phyloP scores from a whole-genome alignment of 345 rosid species.

The Melastoma malabathricum region DNA sequence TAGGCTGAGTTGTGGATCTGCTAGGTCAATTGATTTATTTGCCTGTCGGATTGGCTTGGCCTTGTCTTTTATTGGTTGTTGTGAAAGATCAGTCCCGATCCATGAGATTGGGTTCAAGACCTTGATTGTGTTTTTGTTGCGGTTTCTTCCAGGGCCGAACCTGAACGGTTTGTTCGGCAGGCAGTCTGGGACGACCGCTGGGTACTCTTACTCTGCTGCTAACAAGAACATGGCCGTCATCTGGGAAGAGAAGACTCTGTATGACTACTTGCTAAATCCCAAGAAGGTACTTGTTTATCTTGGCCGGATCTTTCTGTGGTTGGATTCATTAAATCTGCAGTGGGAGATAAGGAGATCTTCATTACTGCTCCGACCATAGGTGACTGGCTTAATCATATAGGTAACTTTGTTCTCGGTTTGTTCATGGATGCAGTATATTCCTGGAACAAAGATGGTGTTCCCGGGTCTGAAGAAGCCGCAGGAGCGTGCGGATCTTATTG shows the following conservation, averaged over 20 bases:
- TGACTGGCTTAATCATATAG: too few species aligned
- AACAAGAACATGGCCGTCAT: conserved; percentile 79
- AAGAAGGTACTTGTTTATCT: conserved; percentile 40
- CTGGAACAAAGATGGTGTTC: conserved; percentile 98
- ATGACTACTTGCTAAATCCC: conserved; percentile 78
- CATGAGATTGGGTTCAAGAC: background rate
- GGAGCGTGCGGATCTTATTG: conserved; percentile 83
- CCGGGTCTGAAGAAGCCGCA: conserved; percentile 95
- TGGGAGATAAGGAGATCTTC: too few species aligned
- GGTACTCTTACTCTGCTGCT: conserved; percentile 85
- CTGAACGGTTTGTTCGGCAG: conserved; percentile 82
- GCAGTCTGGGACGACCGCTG: conserved; percentile 73
- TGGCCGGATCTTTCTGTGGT: too few species aligned
- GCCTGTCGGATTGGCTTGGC: too few species aligned
- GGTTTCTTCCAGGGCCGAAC: conserved; percentile 58
- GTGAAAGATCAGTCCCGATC: background rate
- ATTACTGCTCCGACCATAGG: too few species aligned
- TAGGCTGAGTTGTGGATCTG: too few species aligned
- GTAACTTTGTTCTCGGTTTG: background rate
- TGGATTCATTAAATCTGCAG: too few species aligned
- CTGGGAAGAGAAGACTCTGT: conserved; percentile 81
- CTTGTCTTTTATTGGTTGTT: background rate
- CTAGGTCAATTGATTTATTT: too few species aligned
- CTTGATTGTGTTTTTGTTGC: background rate
- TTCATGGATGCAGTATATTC: conserved; percentile 58